Evolutionary conservation across 2,329 filamentous ascomycete species (phyloP), one percentile per base, ranked within the genome.

Genomic region (Fusarium sp.): DNA sequence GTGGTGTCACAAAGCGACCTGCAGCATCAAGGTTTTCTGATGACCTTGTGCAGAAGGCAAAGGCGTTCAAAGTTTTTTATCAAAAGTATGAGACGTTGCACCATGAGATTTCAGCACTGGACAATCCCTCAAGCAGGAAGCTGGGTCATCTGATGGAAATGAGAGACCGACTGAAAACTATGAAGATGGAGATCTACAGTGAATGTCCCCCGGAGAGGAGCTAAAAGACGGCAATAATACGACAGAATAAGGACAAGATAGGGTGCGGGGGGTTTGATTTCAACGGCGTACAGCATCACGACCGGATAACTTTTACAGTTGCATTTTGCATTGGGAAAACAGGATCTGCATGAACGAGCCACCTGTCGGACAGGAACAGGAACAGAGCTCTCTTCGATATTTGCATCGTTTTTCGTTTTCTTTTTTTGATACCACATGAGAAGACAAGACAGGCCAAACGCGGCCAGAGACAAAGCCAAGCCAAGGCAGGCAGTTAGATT

Each of bases 171-270:
- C 80, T 92, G 52, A 82, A 85, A 70, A 72, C 72, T n/a, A 86
- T 91, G 85, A 91, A 91, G 83, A 82, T 78, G 71, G 84, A 89
- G 64, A 91, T 92, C 47, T 86, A 89, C 74, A 80, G 80, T 70
- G 83, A 85, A 78, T 83, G 78, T 77, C 81, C 77, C 60, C 81
- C 71, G 8, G 73, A 74, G 36, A 77, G 76, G 66, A 72, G 68
- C 38, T 79, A 67, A 73, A 65, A 29, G 54, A 66, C 47, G 56
- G 53, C 50, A 52, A 53, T 76, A 71, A 75, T 69, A 65, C 54
- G 39, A 62, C 55, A 58, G 67, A 63, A 62, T 39, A 50, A 53
- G 64, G 47, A 39, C 25, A 45, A 56, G 25, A 65, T 45, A 54
- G 53, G 63, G 65, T 35, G 33, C 42, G 59, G 56, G 65, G 61